Conservation (phyloP, 768 basidiomycete genomes). For the Tylopilus rubrobrunneus region DNA sequence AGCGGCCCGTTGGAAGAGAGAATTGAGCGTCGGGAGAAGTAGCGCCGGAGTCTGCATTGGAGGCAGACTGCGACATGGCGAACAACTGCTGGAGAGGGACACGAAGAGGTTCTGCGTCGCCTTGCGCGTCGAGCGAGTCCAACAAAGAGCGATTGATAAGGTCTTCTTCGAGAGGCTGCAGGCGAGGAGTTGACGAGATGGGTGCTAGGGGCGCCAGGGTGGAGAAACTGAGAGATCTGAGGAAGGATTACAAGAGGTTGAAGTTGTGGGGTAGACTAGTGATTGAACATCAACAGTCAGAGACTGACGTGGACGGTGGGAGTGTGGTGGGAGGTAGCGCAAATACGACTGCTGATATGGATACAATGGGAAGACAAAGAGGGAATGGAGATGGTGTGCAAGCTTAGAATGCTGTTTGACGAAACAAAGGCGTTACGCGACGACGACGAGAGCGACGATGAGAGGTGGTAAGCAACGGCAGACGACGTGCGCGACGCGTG, state of each 20-base stretch:
- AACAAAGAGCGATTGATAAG: slow-evolving; percentile 82
- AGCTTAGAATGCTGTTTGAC: slow-evolving; percentile 28
- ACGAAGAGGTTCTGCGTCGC: slow-evolving; percentile 67
- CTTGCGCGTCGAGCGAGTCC: slow-evolving; percentile 79
- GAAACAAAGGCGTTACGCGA: slow-evolving; percentile 26
- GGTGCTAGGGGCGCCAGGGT: slow-evolving; percentile 50
- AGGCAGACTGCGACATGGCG: slow-evolving; percentile 44
- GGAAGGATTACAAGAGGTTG: slow-evolving; percentile 29
- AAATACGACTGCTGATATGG: slow-evolving; percentile 38
- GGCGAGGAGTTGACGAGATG: slow-evolving; percentile 28
- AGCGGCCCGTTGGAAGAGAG: slow-evolving; percentile 44
- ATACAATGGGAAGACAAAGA: slow-evolving; percentile 37
- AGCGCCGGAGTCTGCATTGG: slow-evolving; percentile 49
- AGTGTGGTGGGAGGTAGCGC: slow-evolving; percentile 33
- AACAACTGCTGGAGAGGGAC: slow-evolving; percentile 33
- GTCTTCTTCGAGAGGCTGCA: slow-evolving; percentile 55
- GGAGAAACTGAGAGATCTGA: slow-evolving; percentile 27
- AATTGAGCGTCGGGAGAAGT: slow-evolving; percentile 53
- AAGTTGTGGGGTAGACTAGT: slow-evolving; percentile 28
- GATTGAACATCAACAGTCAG: slow-evolving; percentile 44
- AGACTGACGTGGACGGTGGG: slow-evolving; percentile 25
- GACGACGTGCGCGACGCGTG: slow-evolving; percentile 49
- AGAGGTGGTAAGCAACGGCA: slow-evolving; percentile 15
- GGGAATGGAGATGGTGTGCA: slow-evolving; percentile 20
- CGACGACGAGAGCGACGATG: slow-evolving; percentile 23